Evolutionary conservation across 2,329 filamentous ascomycete species (phyloP).

Genomic region (Neonectria sp.): DNA sequence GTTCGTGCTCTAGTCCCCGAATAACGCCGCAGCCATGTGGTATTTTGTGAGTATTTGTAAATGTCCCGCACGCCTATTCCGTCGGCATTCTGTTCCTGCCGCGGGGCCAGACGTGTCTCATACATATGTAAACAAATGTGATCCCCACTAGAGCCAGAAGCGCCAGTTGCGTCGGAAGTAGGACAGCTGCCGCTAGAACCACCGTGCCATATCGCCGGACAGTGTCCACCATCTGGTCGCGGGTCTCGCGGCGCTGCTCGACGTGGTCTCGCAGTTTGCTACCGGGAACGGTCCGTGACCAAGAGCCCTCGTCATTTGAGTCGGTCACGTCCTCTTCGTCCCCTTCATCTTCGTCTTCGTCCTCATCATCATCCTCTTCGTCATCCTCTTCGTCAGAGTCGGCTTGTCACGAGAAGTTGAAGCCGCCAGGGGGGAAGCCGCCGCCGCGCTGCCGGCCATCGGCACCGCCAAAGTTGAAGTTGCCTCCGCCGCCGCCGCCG

Average conservation of each 20-base stretch:
- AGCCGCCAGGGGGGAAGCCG: conserved; percentile 54
- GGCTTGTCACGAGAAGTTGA: conserved; percentile 67
- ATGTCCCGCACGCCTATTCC: conserved; percentile 46
- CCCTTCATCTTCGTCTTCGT: conserved; percentile 44
- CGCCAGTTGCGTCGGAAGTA: conserved; percentile 62
- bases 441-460: conserved; percentile 56
- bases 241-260: conserved; percentile 52
- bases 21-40: conserved; percentile 51
- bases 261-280: conserved; percentile 50
- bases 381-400: conserved; percentile 51
- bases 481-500: conserved; percentile 68
- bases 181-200: conserved; percentile 60
- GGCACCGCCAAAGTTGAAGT: conserved; percentile 70
- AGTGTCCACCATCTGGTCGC: conserved; percentile 57
- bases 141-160: conserved; percentile 53
- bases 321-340: conserved; percentile 45
- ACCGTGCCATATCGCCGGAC: conserved; percentile 61
- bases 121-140: conserved; percentile 60
- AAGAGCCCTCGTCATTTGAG: conserved; percentile 39
- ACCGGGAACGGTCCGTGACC: conserved; percentile 30
- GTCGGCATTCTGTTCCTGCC: conserved; percentile 38
- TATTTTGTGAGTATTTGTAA: conserved; percentile 36
- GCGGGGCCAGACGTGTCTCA: conserved; percentile 46
- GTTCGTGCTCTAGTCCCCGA: conserved; percentile 43
- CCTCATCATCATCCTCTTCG: conserved; percentile 43